Evolutionary conservation across 208 protist species (phyloP), one percentile per base, ranked within the genome.

Genomic region (Crithidia fasciculata): DNA sequence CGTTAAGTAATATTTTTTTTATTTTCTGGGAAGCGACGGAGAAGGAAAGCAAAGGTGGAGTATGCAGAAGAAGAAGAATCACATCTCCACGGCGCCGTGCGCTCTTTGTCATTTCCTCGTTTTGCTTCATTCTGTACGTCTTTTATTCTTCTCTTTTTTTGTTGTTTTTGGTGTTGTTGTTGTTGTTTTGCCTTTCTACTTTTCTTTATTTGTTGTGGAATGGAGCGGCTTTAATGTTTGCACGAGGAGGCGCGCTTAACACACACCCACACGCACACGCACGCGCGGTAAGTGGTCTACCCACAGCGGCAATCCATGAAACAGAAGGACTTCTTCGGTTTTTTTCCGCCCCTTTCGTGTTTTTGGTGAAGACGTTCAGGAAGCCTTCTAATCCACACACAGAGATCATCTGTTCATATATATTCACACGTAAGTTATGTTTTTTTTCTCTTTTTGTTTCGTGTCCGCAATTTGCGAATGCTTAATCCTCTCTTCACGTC

Each of bases 1-100:
- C 69, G 72, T 47, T 74, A 36, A 71, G 15, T 36, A 19, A 9
- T 65, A 2, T 50, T 37, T 40, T 10, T 63, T 45, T 52, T 60
- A 58, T 64, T 57, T 4, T 52, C 15, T 61, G 13, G 37, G 36
- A 55, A 39, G 19, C 60, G 62, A 52, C n/a, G 36, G 49, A 39
- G 19, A 69, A 49, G 19, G 13, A 41, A 28, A 40, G 13, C 8
- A 8, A 16, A 28, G 40, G 13, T 5, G 9, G 28, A 13, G 16
- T 41, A 40, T 41, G 6, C 5, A 39, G 18, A 58, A 28, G 40
- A 58, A 40, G 19, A 36, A 58, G 19, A 39, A 58, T 5, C n/a
- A 56, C 12, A 6, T 18, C 7, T 5, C 52, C 12, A 28, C 28
- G 28, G 28, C 28, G 28, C 28, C 28, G 28, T 28, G 28, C 28